Base-by-base conservation (phyloP, 179 eudicot species). In the Silene vulgaris region DNA sequence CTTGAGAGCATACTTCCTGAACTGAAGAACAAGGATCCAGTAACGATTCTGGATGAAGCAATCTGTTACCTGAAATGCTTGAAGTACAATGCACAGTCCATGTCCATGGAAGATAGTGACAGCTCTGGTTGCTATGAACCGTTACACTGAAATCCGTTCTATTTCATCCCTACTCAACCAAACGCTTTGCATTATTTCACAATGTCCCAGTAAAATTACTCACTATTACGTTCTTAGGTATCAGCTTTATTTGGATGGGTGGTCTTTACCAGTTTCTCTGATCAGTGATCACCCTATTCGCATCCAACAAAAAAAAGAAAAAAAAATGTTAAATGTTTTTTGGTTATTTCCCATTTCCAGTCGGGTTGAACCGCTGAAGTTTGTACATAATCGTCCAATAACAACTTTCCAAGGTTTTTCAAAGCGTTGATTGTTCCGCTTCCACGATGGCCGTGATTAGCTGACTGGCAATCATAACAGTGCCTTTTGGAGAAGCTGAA, bases 11-110 rank as follows among this genome's bases (percentile, higher is more conserved):
- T 90, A 14, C 73, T 90, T 77, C 96, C 96, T 0, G 89, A 81
- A 13, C 65, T 77, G 50, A 79, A 82, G 77, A 78, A 78, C 82
- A 78, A 88, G 63, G 88, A 89, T 52, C 93, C 96, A 20, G 56
- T 89, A 37, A 59, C 77, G 81, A 81, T 90, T 78, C 83, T 90
- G 35, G 96, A 90, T 62, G 83, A 87, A 79, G 93, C 96, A 19
- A 89, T 91, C 12, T 64, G 21, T 43, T 85, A 86, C 77, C 79
- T 91, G 82, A 88, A 87, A 72, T 73, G 80, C 52, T 74, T 91
- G 85, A 87, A 80, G 80, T 73, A 57, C 67, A 80, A 88, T 60
- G 93, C 86, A 13, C 76, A 84, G 74, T 65, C 86, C 50, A 64
- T 80, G 71, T 62, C 64, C 12, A 9, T 17, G 67, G 82, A 74